Evolutionary conservation across 768 basidiomycete genomes (phyloP).

Genomic region (Exidia glandulosa): DNA sequence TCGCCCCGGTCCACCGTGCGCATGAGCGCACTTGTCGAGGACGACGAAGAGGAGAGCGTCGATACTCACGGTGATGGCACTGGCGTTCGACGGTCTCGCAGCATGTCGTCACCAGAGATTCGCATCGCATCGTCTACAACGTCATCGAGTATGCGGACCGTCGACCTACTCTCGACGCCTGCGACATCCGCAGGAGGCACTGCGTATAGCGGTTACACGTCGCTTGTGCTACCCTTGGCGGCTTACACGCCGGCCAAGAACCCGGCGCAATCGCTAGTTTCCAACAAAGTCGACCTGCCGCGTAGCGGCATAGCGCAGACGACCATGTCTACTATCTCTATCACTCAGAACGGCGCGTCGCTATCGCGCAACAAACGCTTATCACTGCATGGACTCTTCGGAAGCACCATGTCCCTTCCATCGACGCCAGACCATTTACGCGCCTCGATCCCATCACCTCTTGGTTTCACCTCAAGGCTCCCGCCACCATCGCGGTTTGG

Average conservation of each 20-base stretch:
- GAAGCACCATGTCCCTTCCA: not conserved
- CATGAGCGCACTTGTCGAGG: conserved; percentile 29
- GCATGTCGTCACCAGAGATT: not conserved
- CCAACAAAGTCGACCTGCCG: conserved; percentile 58
- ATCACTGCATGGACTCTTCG: not conserved
- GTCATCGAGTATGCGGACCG: conserved; percentile 11
- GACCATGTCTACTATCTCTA: conserved; percentile 73
- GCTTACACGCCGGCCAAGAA: conserved; percentile 29
- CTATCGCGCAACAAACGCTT: not conserved
- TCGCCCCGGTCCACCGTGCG: conserved; percentile 10
- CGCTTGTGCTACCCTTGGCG: conserved; percentile 35
- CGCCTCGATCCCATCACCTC: conserved; percentile 19
- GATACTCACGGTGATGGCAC: conserved; percentile 8
- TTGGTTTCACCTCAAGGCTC: conserved; percentile 63
- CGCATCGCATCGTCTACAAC: conserved; percentile 5
- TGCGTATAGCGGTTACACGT: conserved; percentile 24
- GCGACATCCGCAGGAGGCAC: conserved; percentile 9
- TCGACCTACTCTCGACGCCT: conserved; percentile 22
- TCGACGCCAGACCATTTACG: conserved; percentile 22
- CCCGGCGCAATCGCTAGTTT: conserved; percentile 16
- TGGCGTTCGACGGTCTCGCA: not conserved
- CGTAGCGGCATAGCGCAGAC: conserved; percentile 70
- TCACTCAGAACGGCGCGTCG: conserved; percentile 8
- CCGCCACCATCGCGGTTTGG: conserved; percentile 65
- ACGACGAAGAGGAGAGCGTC: conserved; percentile 25